Evolutionary conservation across 768 basidiomycete species (phyloP), one percentile per base, ranked within the genome.

Genomic region (Lactarius sanguifluus): DNA sequence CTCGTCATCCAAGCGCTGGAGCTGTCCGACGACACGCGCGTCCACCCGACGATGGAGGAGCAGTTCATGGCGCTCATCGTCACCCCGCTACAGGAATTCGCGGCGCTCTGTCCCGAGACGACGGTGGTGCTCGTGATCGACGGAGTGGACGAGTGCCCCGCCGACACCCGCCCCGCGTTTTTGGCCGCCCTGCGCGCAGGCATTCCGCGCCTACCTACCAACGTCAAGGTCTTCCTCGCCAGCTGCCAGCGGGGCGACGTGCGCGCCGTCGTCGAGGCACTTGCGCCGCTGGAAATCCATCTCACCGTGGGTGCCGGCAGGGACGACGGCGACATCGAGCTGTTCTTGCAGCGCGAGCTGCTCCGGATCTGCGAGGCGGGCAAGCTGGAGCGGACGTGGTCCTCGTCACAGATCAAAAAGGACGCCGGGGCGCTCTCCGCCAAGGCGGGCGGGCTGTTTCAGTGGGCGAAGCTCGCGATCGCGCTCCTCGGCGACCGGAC

Each of bases 101-200:
- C 61, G 13, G 54, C 57, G 28, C 32, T 66, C 15, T 59, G 57
- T 18, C 60, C 64, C 5, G 13, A 34, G 13, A 40, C 30, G 59
- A 70, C 61, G 3, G 60, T 70, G 25, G 47, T 70, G 28, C 68
- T 70, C 38, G 55, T 70, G 32, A 57, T 70, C 28, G 71, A 72
- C 25, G 71, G 66, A 3, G 41, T 72, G 32, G 71, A 72, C 59
- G 71, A 72, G 28, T 69, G 68, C 41, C 65, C 68, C 7, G 56
- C 18, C 9, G 59, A 66, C 12, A 58, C 62, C 23, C 62, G 60
- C 58, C 56, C 61, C 4, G 57, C 57, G 45, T 64, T 70, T 25
- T 28, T 70, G 4, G 41, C 54, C 10, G 62, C 59, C 1, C 20
- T 71, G 16, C 55, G 43, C 16, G 38, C 52, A 0, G 62, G 68